Evolutionary conservation across 257 asterid genomes (phyloP), one percentile per base, ranked within the genome.

Genomic region (Schizonepeta tenuifolia): DNA sequence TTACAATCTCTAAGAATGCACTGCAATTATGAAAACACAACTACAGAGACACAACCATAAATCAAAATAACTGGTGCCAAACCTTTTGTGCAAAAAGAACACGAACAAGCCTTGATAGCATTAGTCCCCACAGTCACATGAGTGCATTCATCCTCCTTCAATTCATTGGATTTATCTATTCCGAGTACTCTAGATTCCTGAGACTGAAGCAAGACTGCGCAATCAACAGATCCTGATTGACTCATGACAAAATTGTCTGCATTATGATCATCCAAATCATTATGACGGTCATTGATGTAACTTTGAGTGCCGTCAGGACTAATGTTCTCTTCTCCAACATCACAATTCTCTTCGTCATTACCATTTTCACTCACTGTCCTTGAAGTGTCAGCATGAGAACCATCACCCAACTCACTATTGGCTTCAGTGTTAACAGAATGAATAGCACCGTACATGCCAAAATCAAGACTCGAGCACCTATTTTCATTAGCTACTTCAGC

Each of bases 71-170:
- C 18, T 4, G 63, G 49, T 18, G 12, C 7, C 21, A 71, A 84
- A 93, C 96, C 98, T 89, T 89, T 85, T 15, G 90, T 84, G 84
- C 98, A 93, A 79, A 93, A 90, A 1, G 94, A 82, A 61, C 97
- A 93, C 7, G 94, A 78, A 74, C 97, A 93, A 53, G 82, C 24
- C 73, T 75, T 86, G 70, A 88, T 84, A 10, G 86, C 78, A 43
- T 89, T 87, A 22, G 68, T 61, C 33, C 73, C 82, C n/a, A 43
- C 73, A 71, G 64, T 76, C 53, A 68, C 71, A 73, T 67, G 50
- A 55, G 78, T 76, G 77, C 82, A 77, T 49, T 65, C 85, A 53
- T 80, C 84, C 65, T 17, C 78, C 58, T 75, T 81, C 53, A 46
- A 49, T 75, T 83, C 81, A 26, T 82, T 46, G 72, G 83, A 79